These are phyloP conservation scores for Penicillium sp. DNA, from an alignment of 2,329 filamentous ascomycete genomes.

Conservation along the genomic window DNA sequence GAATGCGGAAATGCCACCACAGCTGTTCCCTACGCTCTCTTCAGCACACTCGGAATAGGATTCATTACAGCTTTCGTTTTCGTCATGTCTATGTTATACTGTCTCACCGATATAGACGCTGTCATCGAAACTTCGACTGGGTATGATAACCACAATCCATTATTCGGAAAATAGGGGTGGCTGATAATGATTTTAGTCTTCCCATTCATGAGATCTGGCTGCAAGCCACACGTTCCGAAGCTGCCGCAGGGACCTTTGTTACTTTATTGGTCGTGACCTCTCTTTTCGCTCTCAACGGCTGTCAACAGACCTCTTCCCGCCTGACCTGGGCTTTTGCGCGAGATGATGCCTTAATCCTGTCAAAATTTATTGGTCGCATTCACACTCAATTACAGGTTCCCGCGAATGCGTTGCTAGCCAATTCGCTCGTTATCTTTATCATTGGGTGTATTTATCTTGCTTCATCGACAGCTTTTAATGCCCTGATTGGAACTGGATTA, in stretches of 20 bases:
- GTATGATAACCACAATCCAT: not conserved
- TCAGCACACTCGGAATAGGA: conserved; percentile 32
- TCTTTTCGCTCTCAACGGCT: conserved; percentile 6
- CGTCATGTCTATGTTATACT: conserved; percentile 39
- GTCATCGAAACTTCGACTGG: conserved; percentile 47
- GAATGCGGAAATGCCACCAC: conserved; percentile 38
- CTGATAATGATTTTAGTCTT: not conserved
- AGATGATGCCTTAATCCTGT: conserved; percentile 26
- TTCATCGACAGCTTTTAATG: conserved; percentile 33
- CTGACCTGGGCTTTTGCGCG: conserved; percentile 24
- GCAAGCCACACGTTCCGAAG: conserved; percentile 5
- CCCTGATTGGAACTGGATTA: conserved; percentile 27
- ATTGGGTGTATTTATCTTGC: conserved; percentile 34
- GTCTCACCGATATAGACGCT: conserved; percentile 43
- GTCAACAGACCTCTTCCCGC: conserved; percentile 8
- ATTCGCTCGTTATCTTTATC: conserved; percentile 26
- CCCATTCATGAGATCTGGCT: conserved; percentile 11
- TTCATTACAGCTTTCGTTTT: conserved; percentile 34
- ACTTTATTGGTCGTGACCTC: not conserved
- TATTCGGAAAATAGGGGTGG: not conserved
- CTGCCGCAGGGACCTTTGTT: conserved; percentile 2
- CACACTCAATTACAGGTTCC: conserved; percentile 27
- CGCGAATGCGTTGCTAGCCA: conserved; percentile 25
- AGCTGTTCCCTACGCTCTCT: conserved; percentile 37
- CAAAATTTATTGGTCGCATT: conserved; percentile 17